These are phyloP conservation scores for Boletus reticulatus DNA, from an alignment of 768 basidiomycete species.

Conservation along the genomic window DNA sequence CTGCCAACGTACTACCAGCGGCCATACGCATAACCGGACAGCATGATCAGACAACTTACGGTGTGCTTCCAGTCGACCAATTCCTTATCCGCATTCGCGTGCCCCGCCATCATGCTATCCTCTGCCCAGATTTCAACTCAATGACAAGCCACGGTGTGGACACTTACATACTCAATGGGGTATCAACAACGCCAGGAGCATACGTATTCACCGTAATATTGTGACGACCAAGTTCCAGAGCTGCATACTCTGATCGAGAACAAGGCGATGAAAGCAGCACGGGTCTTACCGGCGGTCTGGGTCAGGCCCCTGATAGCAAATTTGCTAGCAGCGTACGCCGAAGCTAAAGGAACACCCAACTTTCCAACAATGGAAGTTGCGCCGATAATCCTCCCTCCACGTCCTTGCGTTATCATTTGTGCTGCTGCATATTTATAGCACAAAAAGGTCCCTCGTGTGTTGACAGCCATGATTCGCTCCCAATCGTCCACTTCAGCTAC, in stretches of 20 bases:
- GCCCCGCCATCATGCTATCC: too few species aligned
- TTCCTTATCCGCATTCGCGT: background rate
- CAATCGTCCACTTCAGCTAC: background rate
- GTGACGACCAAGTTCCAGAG: constrained; percentile 29
- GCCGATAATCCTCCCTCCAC: background rate
- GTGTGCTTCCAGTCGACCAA: background rate
- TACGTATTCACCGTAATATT: constrained; percentile 40
- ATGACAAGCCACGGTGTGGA: too few species aligned
- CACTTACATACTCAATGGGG: too few species aligned
- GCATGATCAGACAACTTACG: background rate
- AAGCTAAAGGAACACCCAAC: background rate
- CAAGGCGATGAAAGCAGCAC: background rate
- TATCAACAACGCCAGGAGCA: constrained; percentile 34
- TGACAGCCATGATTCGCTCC: background rate
- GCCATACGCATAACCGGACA: too few species aligned
- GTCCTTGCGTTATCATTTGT: background rate
- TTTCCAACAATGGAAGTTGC: background rate
- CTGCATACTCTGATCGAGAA: background rate
- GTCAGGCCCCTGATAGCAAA: background rate
- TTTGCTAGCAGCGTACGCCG: background rate
- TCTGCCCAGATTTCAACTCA: too few species aligned
- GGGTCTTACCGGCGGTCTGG: background rate
- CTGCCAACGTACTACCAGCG: background rate
- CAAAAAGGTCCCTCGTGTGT: background rate
- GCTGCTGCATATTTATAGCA: background rate